Evolutionary conservation across 1,284 basidiomycete species (phyloP), one percentile per base, ranked within the genome.

Genomic region (Lignosus rhinocerotis): DNA sequence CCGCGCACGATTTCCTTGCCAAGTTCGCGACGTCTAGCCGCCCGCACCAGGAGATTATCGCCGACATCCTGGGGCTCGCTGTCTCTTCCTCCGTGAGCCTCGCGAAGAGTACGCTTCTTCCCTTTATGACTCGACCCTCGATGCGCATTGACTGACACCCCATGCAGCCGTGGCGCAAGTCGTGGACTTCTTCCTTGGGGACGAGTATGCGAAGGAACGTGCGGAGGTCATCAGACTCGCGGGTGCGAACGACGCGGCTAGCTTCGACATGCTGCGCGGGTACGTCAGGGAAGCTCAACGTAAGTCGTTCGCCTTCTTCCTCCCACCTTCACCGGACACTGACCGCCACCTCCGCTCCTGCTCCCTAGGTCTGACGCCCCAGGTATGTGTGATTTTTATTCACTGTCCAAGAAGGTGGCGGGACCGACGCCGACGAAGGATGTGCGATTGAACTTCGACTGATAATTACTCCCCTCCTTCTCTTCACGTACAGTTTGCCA

Each of bases 151-250:
- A 47, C 53, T 58, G 32, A 49, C 21, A 10, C 8, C 0, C 14
- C 21, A 12, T 42, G 11, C 43, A 62, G 78, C 80, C 5, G 70
- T 88, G 31, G 77, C 82, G 2, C 78, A 83, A 55, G 78, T 88
- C 32, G 76, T 92, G 50, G 78, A 90, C 69, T 88, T 84, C 71
- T 91, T 85, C 67, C 73, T 90, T 17, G 72, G 78, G 30, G 74
- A 79, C 1, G 72, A 70, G 31, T 74, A 75, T 55, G 59, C 69
- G 39, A 59, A 70, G 25, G 77, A 78, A 48, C 72, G 80, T 21
- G 72, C 73, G 12, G 74, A 80, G 43, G 77, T 90, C 38, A 70
- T 79, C 8, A 64, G 72, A 41, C 69, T 83, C 6, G 70, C 73
- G 12, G 67, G 71, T 34, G 68, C 67, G 31, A 68, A 72, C 6